Percentiles rank a stretch among this genome's conserved stretches.
phyloP scores from a whole-genome alignment of 345 rosid species.

The Citrus glauca region DNA sequence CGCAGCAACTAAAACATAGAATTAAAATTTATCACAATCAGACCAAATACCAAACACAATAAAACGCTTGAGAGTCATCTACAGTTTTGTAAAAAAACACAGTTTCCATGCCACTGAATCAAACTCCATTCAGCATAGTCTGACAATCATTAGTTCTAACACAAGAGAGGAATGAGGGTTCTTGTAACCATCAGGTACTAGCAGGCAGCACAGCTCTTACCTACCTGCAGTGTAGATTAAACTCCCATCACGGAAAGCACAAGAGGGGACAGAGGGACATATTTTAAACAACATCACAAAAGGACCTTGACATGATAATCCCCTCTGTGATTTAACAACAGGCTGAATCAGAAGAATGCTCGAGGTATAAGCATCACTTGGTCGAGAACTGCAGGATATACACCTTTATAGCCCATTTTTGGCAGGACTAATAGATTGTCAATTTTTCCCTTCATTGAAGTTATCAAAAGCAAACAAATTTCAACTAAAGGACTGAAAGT shows the following conservation, averaged over 20 bases:
- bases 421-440: not conserved
- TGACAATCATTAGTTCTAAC: not conserved
- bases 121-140: not conserved
- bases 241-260: not conserved
- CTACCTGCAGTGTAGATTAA: not conserved
- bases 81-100: not conserved
- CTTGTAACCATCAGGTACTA: not conserved
- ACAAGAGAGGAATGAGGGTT: not conserved
- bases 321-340: not conserved
- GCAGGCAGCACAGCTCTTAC: not conserved
- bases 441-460: not conserved
- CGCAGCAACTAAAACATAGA: conserved; percentile 52
- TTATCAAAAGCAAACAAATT: not conserved
- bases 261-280: not conserved
- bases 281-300: not conserved
- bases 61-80: not conserved
- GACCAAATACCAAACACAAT: too few species aligned
- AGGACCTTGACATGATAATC: not conserved
- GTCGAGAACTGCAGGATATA: not conserved
- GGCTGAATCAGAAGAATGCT: not conserved
- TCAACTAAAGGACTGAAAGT: not conserved
- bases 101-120: not conserved
- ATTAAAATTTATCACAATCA: conserved; percentile 13
- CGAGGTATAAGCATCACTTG: not conserved
- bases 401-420: not conserved